Evolutionary conservation across 768 basidiomycete species (phyloP), one percentile per base, ranked within the genome.

Genomic region (Rubroboletus satanas): DNA sequence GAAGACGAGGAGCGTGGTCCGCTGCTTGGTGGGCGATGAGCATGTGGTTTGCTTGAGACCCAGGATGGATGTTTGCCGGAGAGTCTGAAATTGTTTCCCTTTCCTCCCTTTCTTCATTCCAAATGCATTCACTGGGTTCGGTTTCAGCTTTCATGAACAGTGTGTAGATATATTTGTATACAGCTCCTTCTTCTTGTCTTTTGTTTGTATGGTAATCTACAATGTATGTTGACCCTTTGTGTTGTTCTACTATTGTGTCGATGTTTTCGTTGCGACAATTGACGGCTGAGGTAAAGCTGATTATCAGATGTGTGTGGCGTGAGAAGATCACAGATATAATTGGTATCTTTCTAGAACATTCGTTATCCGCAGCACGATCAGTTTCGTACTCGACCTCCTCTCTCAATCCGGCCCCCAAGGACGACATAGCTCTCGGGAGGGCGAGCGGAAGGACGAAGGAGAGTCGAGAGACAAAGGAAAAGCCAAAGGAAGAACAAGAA

Each of bases 1-100:
- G 78, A 79, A 60, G 94, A 97, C 61, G 92, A 92, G 67, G 95
- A 98, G 73, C 82, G 92, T 52, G 88, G 86, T 9, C 93, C 93
- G 6, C 83, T 97, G 55, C 79, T 94, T 45, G 78, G 75, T 45
- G 61, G 66, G 8, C 55, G 57, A 12, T 73, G 57, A 70, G 46
- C 45, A 38, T 43, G 21, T 0, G 11, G 18, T n/a, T 21, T 18
- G 29, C 32, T 28, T 36, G 18, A 15, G 17, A 23, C 15, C 42
- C 38, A 44, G 39, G 35, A 42, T 15, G 32, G 14, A 51, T 9
- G 33, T 41, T 21, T 46, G n/a, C 33, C n/a, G 45, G 49, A 39
- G 36, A 17, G 15, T 46, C 21, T 6, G 23, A n/a, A n/a, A n/a
- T n/a, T n/a, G n/a, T n/a, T n/a, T n/a, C n/a, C n/a, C n/a, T n/a